Evolutionary conservation across 495 filamentous ascomycete genomes (phyloP), one percentile per base, ranked within the genome.

Genomic region (Penicillium diatomitis): DNA sequence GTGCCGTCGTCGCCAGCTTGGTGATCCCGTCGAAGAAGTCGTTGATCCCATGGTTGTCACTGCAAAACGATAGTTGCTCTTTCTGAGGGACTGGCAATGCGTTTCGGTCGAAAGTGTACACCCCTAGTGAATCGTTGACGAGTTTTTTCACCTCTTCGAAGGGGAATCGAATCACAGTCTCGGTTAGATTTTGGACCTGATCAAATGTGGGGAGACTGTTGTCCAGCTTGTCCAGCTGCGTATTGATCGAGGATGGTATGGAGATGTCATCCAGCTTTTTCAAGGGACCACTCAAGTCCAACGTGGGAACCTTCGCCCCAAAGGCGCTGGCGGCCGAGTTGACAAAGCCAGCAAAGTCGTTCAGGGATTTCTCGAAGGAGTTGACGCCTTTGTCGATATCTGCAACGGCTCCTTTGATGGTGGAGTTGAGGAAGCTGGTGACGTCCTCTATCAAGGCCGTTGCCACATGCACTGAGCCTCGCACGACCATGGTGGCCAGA

Each of bases 181-280:
- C 72, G 35, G 85, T 87, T 54, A 86, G 76, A 32, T 91, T 87
- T 57, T 90, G 77, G 38, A 94, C 85, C 41, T 95, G 68, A 36
- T 80, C 80, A 51, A 96, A 98, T 0, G 75, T 87, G 0, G 90
- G 91, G 10, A 97, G 68, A 94, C 90, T 46, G 95, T 70, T 31
- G 80, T 80, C 60, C 20, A 96, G 61, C 20, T 77, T 81, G 7
- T 77, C 64, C 49, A 44, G 41, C 2, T 30, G 32, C 6, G n/a
- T 44, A 4, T 44, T 44, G n/a, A 44, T 44, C 3, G 41, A 44
- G 11, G 67, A 71, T 4, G 84, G 80, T 41, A 96, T 74, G n/a
- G 82, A 62, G 50, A 95, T 73, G 41, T 79, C 63, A 32, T 85
- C 74, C n/a, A 98, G 72, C 12, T 78, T 68, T 41, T 75, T 68